phyloP scores from a whole-genome alignment of 83 land plant genomes.

The Thuja plicata region DNA sequence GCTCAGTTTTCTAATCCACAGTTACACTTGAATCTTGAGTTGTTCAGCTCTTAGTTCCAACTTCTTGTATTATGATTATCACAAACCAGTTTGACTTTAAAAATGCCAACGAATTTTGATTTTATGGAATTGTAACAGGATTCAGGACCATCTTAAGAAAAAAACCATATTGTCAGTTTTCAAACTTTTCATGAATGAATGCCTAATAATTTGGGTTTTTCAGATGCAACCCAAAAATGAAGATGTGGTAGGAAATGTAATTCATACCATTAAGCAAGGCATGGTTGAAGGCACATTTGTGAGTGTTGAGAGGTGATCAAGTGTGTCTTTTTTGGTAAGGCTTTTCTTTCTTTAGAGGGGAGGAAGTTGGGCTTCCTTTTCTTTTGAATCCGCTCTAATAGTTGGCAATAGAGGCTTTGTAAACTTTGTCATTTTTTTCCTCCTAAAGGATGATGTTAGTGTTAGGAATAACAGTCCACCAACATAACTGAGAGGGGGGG shows the following conservation, averaged over 20 bases:
- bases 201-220: not conserved
- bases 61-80: not conserved
- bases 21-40: too few species aligned
- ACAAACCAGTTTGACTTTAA: not conserved
- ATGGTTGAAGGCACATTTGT: not conserved
- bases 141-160: not conserved
- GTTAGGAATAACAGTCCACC: too few species aligned
- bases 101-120: too few species aligned
- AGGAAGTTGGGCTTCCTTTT: slow-evolving; percentile 1
- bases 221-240: not conserved
- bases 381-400: not conserved
- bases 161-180: not conserved
- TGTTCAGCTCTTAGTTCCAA: too few species aligned
- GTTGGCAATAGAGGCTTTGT: slow-evolving; percentile 2
- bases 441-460: slow-evolving; percentile 14
- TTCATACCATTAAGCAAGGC: not conserved
- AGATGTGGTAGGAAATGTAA: not conserved
- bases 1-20: too few species aligned
- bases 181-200: not conserved
- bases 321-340: slow-evolving; percentile 3
- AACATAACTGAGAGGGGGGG: too few species aligned
- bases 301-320: not conserved
- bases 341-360: not conserved
- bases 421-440: slow-evolving; percentile 1
- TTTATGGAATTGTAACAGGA: too few species aligned